A percentile compares a stretch with the other conserved stretches of the same genome.
Conservation (phyloP, 495 filamentous ascomycete species). For the Penicillium argentinense region DNA sequence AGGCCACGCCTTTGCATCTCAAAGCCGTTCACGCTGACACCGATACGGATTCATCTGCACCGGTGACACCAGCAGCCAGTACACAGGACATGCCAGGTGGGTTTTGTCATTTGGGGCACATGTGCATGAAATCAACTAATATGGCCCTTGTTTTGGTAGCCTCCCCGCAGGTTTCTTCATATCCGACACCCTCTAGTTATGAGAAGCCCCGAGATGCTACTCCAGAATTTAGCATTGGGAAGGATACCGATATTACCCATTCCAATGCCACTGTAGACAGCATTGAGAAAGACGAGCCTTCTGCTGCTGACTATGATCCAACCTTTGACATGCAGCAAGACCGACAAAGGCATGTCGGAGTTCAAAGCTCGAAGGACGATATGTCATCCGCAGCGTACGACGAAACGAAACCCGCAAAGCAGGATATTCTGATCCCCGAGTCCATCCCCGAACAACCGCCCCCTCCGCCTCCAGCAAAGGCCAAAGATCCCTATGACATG, state of each 20-base stretch:
- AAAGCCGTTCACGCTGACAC: constrained; percentile 67
- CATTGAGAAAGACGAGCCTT: constrained; percentile 73
- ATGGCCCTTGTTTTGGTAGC: neutral
- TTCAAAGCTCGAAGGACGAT: constrained; percentile 55
- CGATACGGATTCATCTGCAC: constrained; percentile 55
- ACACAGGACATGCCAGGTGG: constrained; percentile 30
- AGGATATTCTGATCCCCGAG: constrained; percentile 56
- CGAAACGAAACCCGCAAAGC: constrained; percentile 56
- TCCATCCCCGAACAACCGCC: constrained; percentile 35
- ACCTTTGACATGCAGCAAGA: constrained; percentile 92
- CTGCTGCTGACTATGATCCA: constrained; percentile 95
- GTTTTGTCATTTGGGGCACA: constrained; percentile 4
- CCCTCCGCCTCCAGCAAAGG: constrained; percentile 33
- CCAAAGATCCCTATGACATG: constrained; percentile 82
- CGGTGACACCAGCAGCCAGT: constrained; percentile 42
- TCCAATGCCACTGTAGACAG: constrained; percentile 48
- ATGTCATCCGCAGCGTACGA: constrained; percentile 60
- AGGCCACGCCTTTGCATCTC: constrained; percentile 70
- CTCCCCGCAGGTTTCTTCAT: constrained; percentile 12
- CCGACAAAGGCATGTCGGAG: constrained; percentile 62
- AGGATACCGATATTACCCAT: constrained; percentile 68
- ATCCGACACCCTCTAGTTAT: constrained; percentile 41
- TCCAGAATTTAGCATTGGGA: constrained; percentile 53
- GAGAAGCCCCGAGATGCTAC: constrained; percentile 50
- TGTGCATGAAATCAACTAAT: constrained; percentile 2